A percentile compares a stretch with the other conserved stretches of the same genome.
These are phyloP conservation scores for Verticillium isaacii DNA, from an alignment of 2,329 filamentous ascomycete genomes.

Conservation along the genomic window DNA sequence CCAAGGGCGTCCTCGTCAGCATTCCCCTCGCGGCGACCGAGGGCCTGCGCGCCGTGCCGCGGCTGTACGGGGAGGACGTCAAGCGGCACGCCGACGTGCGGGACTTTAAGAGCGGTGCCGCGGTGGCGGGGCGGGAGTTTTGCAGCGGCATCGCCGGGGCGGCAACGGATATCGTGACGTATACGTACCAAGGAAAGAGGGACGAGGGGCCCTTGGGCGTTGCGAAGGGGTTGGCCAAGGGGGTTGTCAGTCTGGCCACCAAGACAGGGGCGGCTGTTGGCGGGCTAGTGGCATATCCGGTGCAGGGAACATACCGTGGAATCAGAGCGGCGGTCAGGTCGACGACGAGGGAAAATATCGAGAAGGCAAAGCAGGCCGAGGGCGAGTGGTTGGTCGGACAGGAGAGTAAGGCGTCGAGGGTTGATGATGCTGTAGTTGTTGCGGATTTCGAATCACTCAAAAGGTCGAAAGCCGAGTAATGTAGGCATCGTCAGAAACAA, in stretches of 20 bases:
- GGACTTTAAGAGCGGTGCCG: constrained; percentile 11
- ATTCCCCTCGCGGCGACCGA: constrained; percentile 14
- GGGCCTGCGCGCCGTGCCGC: constrained; percentile 12
- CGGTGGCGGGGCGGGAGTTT: constrained; percentile 11
- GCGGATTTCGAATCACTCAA: constrained; percentile 9
- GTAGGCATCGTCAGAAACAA: neutral
- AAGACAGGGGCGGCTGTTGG: constrained; percentile 12
- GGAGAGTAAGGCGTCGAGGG: constrained; percentile 7
- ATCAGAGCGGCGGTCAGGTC: constrained; percentile 7
- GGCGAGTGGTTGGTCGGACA: constrained; percentile 11
- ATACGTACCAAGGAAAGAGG: constrained; percentile 12
- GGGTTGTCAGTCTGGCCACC: constrained; percentile 8
- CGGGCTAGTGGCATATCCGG: constrained; percentile 11
- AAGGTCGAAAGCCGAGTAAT: neutral
- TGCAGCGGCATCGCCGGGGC: constrained; percentile 10
- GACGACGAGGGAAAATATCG: constrained; percentile 5
- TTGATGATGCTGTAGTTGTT: constrained; percentile 9
- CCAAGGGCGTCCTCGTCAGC: constrained; percentile 6
- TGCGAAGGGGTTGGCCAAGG: constrained; percentile 11
- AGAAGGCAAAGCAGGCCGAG: constrained; percentile 8
- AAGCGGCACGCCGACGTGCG: constrained; percentile 7
- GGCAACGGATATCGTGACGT: constrained; percentile 10
- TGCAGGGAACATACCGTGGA: constrained; percentile 10
- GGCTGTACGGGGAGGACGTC: constrained; percentile 12
- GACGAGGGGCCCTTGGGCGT: constrained; percentile 8